Conservation (phyloP, 495 filamentous ascomycete genomes). For the Aspergillus steynii region DNA sequence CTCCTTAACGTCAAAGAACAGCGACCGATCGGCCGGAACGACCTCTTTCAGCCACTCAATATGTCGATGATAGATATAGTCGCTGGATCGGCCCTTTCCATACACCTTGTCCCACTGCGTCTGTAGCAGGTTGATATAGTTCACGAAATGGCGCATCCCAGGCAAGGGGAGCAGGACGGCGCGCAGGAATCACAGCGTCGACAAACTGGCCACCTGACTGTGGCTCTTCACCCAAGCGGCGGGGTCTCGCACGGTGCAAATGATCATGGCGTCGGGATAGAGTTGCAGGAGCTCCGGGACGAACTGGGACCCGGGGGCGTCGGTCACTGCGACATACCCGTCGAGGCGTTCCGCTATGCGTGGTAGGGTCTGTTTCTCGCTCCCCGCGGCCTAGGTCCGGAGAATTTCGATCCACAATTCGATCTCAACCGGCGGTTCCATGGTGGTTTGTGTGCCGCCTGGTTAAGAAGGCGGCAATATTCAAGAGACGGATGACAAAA, state of each 20-base stretch:
- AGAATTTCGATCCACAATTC: constrained; percentile 25
- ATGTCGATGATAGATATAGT: constrained; percentile 17
- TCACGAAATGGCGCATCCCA: constrained; percentile 27
- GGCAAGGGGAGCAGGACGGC: constrained; percentile 27
- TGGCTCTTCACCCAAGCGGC: constrained; percentile 26
- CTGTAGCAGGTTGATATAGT: constrained; percentile 15
- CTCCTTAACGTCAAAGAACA: constrained; percentile 47
- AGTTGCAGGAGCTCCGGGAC: constrained; percentile 28
- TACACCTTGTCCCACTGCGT: constrained; percentile 26
- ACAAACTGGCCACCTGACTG: constrained; percentile 11
- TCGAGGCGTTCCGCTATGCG: constrained; percentile 71
- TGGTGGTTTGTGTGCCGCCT: constrained; percentile 27
- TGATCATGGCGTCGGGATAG: constrained; percentile 32
- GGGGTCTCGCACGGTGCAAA: constrained; percentile 29
- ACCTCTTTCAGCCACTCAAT: constrained; percentile 35
- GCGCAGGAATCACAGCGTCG: constrained; percentile 20
- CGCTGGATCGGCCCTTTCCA: constrained; percentile 1
- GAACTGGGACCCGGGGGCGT: constrained; percentile 28
- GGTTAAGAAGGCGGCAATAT: too few species aligned
- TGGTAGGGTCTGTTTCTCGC: constrained; percentile 61
- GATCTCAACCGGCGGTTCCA: constrained; percentile 23
- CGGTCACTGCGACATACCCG: constrained; percentile 57
- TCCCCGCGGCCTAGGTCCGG: constrained; percentile 13
- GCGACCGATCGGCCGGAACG: constrained; percentile 43
- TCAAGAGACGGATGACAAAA: too few species aligned